Conservation (phyloP, 352 stramenopile species). For the Phytophthora uliginosa region DNA sequence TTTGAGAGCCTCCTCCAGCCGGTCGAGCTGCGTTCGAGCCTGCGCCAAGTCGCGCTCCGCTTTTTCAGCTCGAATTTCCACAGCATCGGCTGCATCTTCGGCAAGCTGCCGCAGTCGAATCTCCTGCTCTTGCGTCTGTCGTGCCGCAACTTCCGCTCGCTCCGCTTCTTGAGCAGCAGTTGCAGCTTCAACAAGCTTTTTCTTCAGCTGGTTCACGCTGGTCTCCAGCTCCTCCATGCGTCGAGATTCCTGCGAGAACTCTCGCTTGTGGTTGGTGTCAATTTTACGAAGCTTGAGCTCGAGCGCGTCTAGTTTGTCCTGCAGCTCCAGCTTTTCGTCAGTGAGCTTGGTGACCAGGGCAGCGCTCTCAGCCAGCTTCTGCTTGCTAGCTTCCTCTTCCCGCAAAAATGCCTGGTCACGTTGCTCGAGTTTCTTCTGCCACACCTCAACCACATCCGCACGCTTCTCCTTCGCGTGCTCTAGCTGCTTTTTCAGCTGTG, state of each 20-base stretch:
- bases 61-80: slow-evolving; percentile 55
- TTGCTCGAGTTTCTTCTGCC: slow-evolving; percentile 36
- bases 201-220: slow-evolving; percentile 42
- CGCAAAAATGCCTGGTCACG: slow-evolving; percentile 66
- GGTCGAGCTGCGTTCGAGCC: slow-evolving; percentile 39
- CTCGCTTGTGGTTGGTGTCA: slow-evolving; percentile 24
- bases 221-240: slow-evolving; percentile 38
- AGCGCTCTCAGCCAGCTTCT: slow-evolving; percentile 36
- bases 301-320: slow-evolving; percentile 37
- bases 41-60: slow-evolving; percentile 41
- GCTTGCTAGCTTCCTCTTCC: slow-evolving; percentile 60
- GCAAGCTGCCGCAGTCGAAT: slow-evolving; percentile 52
- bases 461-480: slow-evolving; percentile 61
- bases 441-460: slow-evolving; percentile 26
- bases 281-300: slow-evolving; percentile 33
- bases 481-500: slow-evolving; percentile 62
- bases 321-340: slow-evolving; percentile 41
- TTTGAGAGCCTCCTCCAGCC: slow-evolving; percentile 59
- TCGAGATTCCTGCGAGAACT: slow-evolving; percentile 30
- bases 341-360: slow-evolving; percentile 34
- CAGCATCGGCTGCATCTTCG: slow-evolving; percentile 58
- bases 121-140: slow-evolving; percentile 52
- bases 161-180: slow-evolving; percentile 44
- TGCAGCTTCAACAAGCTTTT: slow-evolving; percentile 40
- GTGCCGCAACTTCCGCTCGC: slow-evolving; percentile 35